Evolutionary conservation across 169 alveolate species (phyloP).

Genomic region (Eimeria nieschulzi): DNA sequence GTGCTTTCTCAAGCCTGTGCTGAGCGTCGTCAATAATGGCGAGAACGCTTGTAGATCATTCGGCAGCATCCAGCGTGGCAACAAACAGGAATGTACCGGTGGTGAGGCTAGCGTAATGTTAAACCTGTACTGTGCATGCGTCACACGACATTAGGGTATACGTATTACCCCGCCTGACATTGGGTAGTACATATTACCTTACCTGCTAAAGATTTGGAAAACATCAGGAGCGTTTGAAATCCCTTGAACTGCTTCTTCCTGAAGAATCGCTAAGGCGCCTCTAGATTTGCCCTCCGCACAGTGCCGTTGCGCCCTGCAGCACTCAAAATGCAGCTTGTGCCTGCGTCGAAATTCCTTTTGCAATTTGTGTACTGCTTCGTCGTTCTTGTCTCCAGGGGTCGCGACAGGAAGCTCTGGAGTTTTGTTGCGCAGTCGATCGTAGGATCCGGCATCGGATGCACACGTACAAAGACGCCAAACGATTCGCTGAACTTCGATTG

Average conservation of each 20-base stretch:
- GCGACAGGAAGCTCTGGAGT: neutral
- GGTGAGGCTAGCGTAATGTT: neutral
- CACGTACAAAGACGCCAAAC: constrained; percentile 50
- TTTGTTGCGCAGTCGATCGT: neutral
- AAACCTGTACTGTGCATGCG: neutral
- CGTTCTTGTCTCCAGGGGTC: neutral
- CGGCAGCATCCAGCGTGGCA: constrained; percentile 40
- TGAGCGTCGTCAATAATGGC: constrained; percentile 29
- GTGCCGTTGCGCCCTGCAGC: constrained; percentile 21
- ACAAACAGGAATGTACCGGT: neutral
- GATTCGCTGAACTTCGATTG: constrained; percentile 34
- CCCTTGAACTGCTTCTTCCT: constrained; percentile 29
- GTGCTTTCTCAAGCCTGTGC: constrained; percentile 27
- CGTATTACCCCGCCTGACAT: neutral
- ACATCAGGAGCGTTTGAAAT: constrained; percentile 11
- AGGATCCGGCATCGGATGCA: neutral
- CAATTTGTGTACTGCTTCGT: constrained; percentile 25
- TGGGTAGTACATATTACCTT: neutral
- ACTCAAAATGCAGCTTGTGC: constrained; percentile 31
- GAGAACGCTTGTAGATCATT: neutral
- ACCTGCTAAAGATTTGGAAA: constrained; percentile 41
- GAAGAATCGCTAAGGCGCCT: constrained; percentile 11
- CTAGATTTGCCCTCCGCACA: constrained; percentile 2
- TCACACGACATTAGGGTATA: too few species aligned
- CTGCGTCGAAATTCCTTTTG: constrained; percentile 57